Evolutionary conservation across 176 grass and related monocot genomes (phyloP).

Genomic region (Oryza punctata): DNA sequence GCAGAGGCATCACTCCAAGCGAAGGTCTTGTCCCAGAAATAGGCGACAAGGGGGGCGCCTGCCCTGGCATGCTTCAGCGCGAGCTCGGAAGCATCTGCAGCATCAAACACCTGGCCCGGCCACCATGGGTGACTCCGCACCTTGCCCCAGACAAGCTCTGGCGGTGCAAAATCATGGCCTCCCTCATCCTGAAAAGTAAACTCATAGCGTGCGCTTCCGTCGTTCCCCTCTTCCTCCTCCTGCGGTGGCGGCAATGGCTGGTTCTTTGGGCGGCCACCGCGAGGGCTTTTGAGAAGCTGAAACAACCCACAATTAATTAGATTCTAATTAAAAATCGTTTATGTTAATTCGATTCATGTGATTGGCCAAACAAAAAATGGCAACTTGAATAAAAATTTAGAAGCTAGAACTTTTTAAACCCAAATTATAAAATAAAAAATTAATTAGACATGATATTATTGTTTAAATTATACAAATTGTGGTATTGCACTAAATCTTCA

Average conservation of each 20-base stretch:
- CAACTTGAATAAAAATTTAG: background rate
- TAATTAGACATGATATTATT: background rate
- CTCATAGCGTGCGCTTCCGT: slow-evolving; percentile 28
- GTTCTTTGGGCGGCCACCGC: background rate
- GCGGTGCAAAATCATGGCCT: slow-evolving; percentile 34
- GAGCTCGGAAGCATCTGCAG: slow-evolving; percentile 63
- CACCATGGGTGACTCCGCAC: slow-evolving; percentile 92
- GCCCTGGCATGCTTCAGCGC: slow-evolving; percentile 51
- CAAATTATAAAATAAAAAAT: background rate
- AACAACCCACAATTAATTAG: background rate
- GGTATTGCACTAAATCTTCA: background rate
- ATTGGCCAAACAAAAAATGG: background rate
- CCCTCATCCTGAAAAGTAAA: slow-evolving; percentile 53
- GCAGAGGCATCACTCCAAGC: slow-evolving; percentile 62
- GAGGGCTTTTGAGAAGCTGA: background rate
- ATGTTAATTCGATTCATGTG: background rate
- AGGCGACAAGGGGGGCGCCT: slow-evolving; percentile 62
- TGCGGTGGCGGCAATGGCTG: background rate
- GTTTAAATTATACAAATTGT: background rate
- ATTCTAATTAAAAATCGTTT: background rate
- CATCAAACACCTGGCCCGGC: slow-evolving; percentile 80
- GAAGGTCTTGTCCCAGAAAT: slow-evolving; percentile 84
- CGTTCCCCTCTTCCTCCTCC: background rate
- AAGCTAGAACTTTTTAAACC: too few relatives aligned
- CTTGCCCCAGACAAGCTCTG: slow-evolving; percentile 75